phyloP scores from a whole-genome alignment of 192 early-diverging fungal species.

The Geosiphon pyriformis region DNA sequence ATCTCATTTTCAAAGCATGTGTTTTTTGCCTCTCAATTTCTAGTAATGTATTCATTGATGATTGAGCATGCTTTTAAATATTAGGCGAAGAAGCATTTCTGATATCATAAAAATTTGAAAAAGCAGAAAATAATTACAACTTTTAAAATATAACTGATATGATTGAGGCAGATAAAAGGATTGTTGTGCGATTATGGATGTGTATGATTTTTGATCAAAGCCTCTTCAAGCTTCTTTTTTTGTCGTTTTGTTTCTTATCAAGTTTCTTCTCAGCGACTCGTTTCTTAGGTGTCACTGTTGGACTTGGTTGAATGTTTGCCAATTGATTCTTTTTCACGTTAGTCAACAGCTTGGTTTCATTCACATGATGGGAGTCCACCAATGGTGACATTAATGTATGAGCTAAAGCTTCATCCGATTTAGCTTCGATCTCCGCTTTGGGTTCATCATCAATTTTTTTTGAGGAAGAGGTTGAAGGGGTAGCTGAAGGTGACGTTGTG shows the following conservation, averaged over 20 bases:
- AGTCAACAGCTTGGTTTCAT: slow-evolving; percentile 7
- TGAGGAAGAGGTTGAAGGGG: slow-evolving; percentile 3
- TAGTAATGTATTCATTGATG: no score
- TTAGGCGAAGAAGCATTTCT: no score
- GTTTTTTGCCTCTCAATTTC: no score
- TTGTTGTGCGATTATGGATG: no score
- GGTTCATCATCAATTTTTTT: neutral
- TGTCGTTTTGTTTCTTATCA: slow-evolving; percentile 24
- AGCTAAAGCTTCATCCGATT: neutral
- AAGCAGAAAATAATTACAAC: no score
- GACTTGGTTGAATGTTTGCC: neutral
- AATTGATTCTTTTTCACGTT: slow-evolving; percentile 14
- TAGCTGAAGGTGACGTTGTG: neutral
- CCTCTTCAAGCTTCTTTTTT: slow-evolving; percentile 24
- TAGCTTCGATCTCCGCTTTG: neutral
- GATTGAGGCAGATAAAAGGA: no score
- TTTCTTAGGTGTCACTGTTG: slow-evolving; percentile 22
- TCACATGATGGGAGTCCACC: slow-evolving; percentile 3
- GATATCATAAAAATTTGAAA: no score
- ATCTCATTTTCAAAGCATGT: no score
- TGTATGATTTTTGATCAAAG: slow-evolving; percentile 17
- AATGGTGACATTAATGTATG: slow-evolving; percentile 14
- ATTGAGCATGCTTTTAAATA: no score
- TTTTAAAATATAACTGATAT: no score
- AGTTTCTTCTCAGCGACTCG: slow-evolving; percentile 20